Conservation (phyloP, 768 basidiomycete genomes). For the Lepiota subincarnata region DNA sequence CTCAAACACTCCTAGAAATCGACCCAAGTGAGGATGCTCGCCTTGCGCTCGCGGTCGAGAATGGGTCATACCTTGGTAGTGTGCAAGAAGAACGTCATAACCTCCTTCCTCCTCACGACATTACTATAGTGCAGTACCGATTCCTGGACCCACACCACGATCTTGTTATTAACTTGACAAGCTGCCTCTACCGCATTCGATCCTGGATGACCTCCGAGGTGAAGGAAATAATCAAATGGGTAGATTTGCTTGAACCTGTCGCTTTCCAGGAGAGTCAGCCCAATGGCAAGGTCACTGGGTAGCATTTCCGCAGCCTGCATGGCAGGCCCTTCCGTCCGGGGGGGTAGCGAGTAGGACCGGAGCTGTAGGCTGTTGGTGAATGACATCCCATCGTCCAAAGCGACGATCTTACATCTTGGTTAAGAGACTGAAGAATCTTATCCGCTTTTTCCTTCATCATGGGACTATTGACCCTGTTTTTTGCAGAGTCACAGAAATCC, state of each 20-base stretch:
- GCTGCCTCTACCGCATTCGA: slow-evolving; percentile 31
- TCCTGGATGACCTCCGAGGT: slow-evolving; percentile 27
- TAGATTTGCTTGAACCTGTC: slow-evolving; percentile 34
- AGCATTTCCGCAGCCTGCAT: slow-evolving; percentile 28
- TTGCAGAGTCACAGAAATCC: slow-evolving; percentile 28
- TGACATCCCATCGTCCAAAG: neutral
- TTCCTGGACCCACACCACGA: slow-evolving; percentile 36
- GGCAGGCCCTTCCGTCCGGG: slow-evolving; percentile 22
- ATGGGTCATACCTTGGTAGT: slow-evolving; percentile 31
- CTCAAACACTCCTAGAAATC: slow-evolving; percentile 38
- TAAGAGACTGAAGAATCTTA: slow-evolving; percentile 27
- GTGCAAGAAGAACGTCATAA: slow-evolving; percentile 42
- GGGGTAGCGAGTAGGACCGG: neutral
- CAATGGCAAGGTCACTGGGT: slow-evolving; percentile 38
- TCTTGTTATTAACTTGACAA: slow-evolving; percentile 32
- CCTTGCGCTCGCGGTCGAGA: neutral
- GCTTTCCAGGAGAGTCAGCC: slow-evolving; percentile 40
- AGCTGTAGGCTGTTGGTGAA: slow-evolving; percentile 7
- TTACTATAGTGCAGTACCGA: slow-evolving; percentile 36
- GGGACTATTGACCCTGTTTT: slow-evolving; percentile 23
- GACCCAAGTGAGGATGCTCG: neutral
- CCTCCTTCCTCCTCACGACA: slow-evolving; percentile 31
- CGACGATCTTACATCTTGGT: slow-evolving; percentile 22
- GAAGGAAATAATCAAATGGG: slow-evolving; percentile 39
- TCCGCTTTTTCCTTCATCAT: slow-evolving; percentile 29